These are phyloP conservation scores for Ogataea polymorpha DNA, from an alignment of 805 yeast genomes.

Conservation along the genomic window DNA sequence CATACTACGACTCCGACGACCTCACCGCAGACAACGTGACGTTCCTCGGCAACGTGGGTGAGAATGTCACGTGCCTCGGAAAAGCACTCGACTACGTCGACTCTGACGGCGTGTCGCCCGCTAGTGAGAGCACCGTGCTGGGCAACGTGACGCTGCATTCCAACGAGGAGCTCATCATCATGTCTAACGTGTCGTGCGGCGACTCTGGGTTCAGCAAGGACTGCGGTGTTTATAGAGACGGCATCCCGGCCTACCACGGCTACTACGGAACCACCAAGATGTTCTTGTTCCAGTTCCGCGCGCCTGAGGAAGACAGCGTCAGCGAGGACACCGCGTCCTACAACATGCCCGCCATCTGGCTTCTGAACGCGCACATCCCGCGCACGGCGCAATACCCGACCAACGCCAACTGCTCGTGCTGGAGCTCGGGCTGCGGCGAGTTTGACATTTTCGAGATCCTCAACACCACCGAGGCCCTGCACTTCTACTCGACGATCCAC, in stretches of 20 bases:
- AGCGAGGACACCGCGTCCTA: slow-evolving; percentile 37
- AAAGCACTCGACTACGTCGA: slow-evolving; percentile 62
- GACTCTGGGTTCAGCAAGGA: slow-evolving; percentile 50
- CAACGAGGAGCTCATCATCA: slow-evolving; percentile 57
- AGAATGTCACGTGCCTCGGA: slow-evolving; percentile 61
- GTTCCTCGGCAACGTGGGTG: slow-evolving; percentile 63
- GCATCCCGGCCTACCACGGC: slow-evolving; percentile 73
- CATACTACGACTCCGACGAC: slow-evolving; percentile 52
- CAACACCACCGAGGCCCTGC: slow-evolving; percentile 54
- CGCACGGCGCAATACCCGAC: slow-evolving; percentile 70
- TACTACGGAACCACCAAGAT: slow-evolving; percentile 63
- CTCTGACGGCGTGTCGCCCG: slow-evolving; percentile 49
- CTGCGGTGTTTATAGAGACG: slow-evolving; percentile 76
- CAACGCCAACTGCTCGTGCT: slow-evolving; percentile 65
- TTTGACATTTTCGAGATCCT: slow-evolving; percentile 73
- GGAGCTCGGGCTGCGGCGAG: slow-evolving; percentile 79
- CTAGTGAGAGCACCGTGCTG: slow-evolving; percentile 46
- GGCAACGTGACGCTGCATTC: slow-evolving; percentile 49
- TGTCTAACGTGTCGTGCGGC: slow-evolving; percentile 57
- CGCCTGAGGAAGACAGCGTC: slow-evolving; percentile 54
- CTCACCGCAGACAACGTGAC: slow-evolving; percentile 61
- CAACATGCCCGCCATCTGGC: slow-evolving; percentile 74
- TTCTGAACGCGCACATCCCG: slow-evolving; percentile 68
- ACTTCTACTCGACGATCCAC: slow-evolving; percentile 67
- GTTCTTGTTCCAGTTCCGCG: slow-evolving; percentile 67